Percentiles rank a stretch among this genome's conserved stretches.
Conservation (phyloP, 495 filamentous ascomycete genomes). For the Penicillium chermesinum region DNA sequence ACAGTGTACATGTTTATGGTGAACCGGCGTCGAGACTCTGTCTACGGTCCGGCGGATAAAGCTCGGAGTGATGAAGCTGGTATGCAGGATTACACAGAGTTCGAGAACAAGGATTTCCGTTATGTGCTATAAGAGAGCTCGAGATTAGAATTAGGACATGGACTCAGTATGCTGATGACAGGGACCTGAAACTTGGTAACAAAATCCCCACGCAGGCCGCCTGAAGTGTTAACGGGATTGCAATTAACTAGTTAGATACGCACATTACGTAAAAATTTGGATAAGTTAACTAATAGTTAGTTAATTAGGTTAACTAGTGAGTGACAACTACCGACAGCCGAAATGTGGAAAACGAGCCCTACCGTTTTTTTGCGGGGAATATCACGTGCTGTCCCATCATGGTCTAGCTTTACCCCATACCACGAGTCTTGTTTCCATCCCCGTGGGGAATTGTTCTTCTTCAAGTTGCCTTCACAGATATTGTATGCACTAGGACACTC, state of each 20-base stretch:
- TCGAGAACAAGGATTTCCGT: slow-evolving; percentile 9
- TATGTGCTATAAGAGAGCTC: slow-evolving; percentile 5
- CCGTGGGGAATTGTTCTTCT: neutral
- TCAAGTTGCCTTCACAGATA: neutral
- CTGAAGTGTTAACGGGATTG: too few species aligned
- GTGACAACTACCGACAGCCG: too few species aligned
- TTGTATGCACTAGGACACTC: neutral
- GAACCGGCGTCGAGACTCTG: slow-evolving; percentile 6
- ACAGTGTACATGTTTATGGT: slow-evolving; percentile 4
- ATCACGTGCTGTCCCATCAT: too few species aligned
- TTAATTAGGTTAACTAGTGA: too few species aligned
- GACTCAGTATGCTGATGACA: too few species aligned
- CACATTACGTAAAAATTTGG: too few species aligned
- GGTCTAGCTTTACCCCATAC: neutral
- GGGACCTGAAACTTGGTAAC: too few species aligned
- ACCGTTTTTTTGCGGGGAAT: too few species aligned
- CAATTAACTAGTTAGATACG: too few species aligned
- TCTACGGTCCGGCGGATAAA: slow-evolving; percentile 9
- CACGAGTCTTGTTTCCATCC: neutral
- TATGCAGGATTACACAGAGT: slow-evolving; percentile 5
- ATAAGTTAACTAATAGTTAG: too few species aligned
- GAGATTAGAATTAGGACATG: neutral
- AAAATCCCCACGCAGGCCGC: neutral
- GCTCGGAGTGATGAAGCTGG: slow-evolving; percentile 6
- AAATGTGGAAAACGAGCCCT: too few species aligned